Percentiles rank a stretch among this genome's conserved stretches.
Evolutionary conservation across 306 rosid genomes (phyloP).

Genomic region (Sophora flavescens): DNA sequence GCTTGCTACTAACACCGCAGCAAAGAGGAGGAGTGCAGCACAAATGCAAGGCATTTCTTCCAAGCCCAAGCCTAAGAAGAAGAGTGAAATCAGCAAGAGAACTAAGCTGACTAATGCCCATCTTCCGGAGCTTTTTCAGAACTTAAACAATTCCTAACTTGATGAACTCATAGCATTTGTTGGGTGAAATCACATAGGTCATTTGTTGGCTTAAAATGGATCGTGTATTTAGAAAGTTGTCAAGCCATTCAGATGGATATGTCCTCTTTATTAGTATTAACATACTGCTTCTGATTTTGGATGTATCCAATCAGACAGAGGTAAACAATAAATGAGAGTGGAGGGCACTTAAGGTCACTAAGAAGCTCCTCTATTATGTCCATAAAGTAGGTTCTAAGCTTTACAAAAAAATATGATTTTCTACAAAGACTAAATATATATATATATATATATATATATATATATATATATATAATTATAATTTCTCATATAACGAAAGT

Average conservation of each 20-base stretch:
- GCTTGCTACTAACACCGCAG: constrained; percentile 97
- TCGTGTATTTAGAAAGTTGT: constrained; percentile 32
- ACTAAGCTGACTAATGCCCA: constrained; percentile 96
- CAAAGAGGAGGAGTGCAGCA: constrained; percentile 88
- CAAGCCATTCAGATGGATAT: constrained; percentile 29
- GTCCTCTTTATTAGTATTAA: constrained; percentile 24
- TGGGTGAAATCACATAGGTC: constrained; percentile 11
- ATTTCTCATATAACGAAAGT: too few species aligned
- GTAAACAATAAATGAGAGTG: constrained; percentile 7
- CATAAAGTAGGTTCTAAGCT: too few species aligned
- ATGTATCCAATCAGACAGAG: constrained; percentile 3
- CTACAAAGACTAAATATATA: too few species aligned
- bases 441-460: too few species aligned
- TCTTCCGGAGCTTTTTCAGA: constrained; percentile 96
- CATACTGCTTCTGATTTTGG: constrained; percentile 38
- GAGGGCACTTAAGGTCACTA: constrained; percentile 23
- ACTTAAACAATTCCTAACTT: constrained; percentile 48
- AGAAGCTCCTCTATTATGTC: too few species aligned
- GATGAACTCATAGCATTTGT: constrained; percentile 14
- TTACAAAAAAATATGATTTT: too few species aligned
- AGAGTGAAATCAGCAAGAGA: constrained; percentile 96
- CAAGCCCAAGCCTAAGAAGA: constrained; percentile 88
- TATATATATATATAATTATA: too few species aligned
- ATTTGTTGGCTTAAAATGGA: constrained; percentile 37
- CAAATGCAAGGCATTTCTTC: constrained; percentile 78